Conservation (phyloP, 345 rosid genomes). For the Lumnitzera racemosa region DNA sequence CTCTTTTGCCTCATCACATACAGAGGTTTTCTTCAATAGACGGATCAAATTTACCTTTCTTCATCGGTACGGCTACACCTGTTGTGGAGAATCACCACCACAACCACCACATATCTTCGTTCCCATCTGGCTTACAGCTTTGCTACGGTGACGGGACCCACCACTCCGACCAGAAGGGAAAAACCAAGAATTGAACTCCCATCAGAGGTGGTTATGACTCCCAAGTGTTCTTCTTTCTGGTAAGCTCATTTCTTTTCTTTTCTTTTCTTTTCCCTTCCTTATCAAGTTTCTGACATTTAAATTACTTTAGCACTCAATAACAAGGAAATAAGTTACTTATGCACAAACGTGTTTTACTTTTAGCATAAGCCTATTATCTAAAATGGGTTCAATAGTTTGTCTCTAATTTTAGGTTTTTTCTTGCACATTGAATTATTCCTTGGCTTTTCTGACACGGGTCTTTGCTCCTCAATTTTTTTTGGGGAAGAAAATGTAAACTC, state of each 20-base stretch:
- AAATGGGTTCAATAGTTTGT: no score
- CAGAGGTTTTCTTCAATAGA: conserved; percentile 67
- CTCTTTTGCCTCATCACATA: conserved; percentile 54
- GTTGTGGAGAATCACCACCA: conserved; percentile 52
- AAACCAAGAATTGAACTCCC: conserved; percentile 61
- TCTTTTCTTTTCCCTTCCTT: not conserved
- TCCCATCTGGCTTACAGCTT: conserved; percentile 67
- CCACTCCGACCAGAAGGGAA: conserved; percentile 73
- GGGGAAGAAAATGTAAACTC: no score
- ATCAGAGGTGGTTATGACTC: conserved; percentile 11
- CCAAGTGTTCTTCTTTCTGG: conserved; percentile 36
- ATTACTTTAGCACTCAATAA: no score
- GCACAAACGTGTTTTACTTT: no score
- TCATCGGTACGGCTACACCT: conserved; percentile 45
- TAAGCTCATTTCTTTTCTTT: conserved; percentile 12
- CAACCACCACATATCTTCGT: conserved; percentile 44
- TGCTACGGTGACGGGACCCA: conserved; percentile 66
- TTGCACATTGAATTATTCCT: no score
- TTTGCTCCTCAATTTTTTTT: no score
- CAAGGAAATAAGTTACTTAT: no score
- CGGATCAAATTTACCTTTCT: conserved; percentile 64
- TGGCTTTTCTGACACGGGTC: no score
- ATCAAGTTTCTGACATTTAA: not conserved
- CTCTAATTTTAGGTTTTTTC: no score
- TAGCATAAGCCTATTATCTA: no score